A percentile compares a stretch with the other conserved stretches of the same genome.
phyloP scores from a whole-genome alignment of 768 basidiomycete species.

The Gymnopilus dilepis region DNA sequence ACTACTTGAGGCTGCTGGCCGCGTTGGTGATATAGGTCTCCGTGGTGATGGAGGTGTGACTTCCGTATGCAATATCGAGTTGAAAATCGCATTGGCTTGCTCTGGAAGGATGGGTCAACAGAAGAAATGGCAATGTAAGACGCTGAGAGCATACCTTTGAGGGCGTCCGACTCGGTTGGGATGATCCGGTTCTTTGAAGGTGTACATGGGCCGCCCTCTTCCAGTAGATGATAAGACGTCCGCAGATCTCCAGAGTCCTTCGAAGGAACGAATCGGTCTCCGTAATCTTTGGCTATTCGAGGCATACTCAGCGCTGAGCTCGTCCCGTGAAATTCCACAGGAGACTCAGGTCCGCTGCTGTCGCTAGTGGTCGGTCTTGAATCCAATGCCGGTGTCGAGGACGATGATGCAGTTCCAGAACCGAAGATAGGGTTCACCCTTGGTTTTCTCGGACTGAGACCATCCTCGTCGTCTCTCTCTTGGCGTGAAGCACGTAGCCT shows the following conservation, averaged over 20 bases:
- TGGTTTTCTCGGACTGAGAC: slow-evolving; percentile 30
- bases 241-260: slow-evolving; percentile 67
- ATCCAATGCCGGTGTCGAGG: slow-evolving; percentile 56
- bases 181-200: slow-evolving; percentile 68
- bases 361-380: slow-evolving; percentile 61
- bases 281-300: slow-evolving; percentile 49
- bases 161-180: slow-evolving; percentile 75
- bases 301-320: slow-evolving; percentile 22
- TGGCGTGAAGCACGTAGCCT: slow-evolving; percentile 72
- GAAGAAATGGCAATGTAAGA: background rate
- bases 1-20: slow-evolving; percentile 48
- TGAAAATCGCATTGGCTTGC: slow-evolving; percentile 86
- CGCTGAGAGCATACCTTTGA: slow-evolving; percentile 56
- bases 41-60: slow-evolving; percentile 74
- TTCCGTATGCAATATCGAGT: slow-evolving; percentile 75
- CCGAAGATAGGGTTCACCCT: slow-evolving; percentile 54
- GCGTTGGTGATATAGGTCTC: slow-evolving; percentile 65
- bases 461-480: slow-evolving; percentile 58
- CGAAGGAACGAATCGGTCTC: slow-evolving; percentile 73
- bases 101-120: slow-evolving; percentile 44
- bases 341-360: slow-evolving; percentile 44
- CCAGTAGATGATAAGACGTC: slow-evolving; percentile 70
- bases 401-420: slow-evolving; percentile 36
- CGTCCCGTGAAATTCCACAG: slow-evolving; percentile 15
- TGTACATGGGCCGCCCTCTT: slow-evolving; percentile 59